Conservation (phyloP, 345 rosid species). For the Syzygium jambos region DNA sequence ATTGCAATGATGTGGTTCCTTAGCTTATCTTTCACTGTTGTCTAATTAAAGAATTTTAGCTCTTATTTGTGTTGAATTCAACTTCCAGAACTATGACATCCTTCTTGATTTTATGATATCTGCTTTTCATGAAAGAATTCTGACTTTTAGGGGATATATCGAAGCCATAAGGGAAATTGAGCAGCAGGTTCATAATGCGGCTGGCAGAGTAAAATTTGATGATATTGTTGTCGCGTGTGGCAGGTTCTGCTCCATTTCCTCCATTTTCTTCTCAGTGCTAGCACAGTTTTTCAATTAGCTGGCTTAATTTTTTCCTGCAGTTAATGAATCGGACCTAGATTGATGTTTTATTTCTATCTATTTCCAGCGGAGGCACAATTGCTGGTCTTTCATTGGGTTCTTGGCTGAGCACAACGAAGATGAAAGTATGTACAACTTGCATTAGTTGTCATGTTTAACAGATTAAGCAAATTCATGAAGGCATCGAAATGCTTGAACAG, state of each 20-base stretch:
- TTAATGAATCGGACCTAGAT: not conserved
- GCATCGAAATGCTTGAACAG: slow-evolving; percentile 19
- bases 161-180: slow-evolving; percentile 87
- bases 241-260: slow-evolving; percentile 43
- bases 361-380: slow-evolving; percentile 73
- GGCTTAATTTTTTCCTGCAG: not conserved
- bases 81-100: not conserved
- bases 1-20: not conserved
- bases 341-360: slow-evolving; percentile 1
- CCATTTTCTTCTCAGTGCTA: not conserved
- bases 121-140: not conserved
- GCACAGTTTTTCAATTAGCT: not conserved
- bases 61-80: not conserved
- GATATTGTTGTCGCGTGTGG: slow-evolving; percentile 95
- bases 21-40: not conserved
- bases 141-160: slow-evolving; percentile 68
- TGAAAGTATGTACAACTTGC: slow-evolving; percentile 41
- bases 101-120: not conserved
- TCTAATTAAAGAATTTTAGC: not conserved
- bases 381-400: slow-evolving; percentile 90
- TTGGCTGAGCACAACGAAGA: slow-evolving; percentile 61
- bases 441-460: not conserved
- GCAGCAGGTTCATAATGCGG: slow-evolving; percentile 47
- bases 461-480: not conserved
- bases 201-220: slow-evolving; percentile 46